Percentiles rank a stretch among this genome's conserved stretches.
These are phyloP conservation scores for Eurotiales sp. DNA, from an alignment of 2,329 filamentous ascomycete genomes.

Conservation along the genomic window DNA sequence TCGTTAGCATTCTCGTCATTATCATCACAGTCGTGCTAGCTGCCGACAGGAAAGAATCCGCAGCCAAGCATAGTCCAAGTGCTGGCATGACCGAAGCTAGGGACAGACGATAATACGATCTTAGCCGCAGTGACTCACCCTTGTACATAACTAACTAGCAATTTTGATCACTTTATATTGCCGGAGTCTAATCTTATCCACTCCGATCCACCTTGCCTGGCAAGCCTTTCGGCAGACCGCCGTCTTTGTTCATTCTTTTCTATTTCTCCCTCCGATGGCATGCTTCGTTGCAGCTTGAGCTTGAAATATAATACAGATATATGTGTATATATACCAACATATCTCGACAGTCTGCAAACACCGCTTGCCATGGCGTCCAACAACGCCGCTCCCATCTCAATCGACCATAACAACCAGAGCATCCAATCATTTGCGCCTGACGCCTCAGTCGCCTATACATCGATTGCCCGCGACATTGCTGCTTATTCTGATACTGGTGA, in stretches of 20 bases:
- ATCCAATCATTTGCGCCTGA: conserved; percentile 51
- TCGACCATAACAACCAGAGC: conserved; percentile 27
- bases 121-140: conserved; percentile 6
- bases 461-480: conserved; percentile 64
- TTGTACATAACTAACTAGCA: no score
- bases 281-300: background rate
- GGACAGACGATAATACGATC: no score
- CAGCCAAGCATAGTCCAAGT: no score
- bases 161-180: background rate
- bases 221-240: background rate
- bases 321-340: no score
- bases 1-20: no score
- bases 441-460: conserved; percentile 64
- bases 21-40: no score
- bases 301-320: background rate
- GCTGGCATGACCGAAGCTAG: no score
- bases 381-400: conserved; percentile 21
- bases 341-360: conserved; percentile 16
- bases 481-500: conserved; percentile 58
- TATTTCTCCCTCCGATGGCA: background rate
- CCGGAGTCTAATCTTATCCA: background rate
- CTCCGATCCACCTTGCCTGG: background rate
- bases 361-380: conserved; percentile 28
- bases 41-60: no score
- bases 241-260: background rate